phyloP scores from a whole-genome alignment of 139 green algal genomes.

The Chloropicon primus region DNA sequence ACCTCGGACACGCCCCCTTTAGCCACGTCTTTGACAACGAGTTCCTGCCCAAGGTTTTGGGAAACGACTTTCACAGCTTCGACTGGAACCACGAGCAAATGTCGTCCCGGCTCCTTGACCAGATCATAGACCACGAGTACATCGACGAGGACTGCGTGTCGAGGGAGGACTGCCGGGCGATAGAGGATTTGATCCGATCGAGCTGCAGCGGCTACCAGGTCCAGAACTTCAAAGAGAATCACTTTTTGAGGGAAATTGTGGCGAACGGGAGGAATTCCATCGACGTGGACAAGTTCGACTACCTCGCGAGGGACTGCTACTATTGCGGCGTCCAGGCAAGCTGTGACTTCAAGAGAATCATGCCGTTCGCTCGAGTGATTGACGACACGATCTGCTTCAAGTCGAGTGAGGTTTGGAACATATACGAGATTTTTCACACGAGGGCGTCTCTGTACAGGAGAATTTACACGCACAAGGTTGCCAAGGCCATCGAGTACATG shows the following conservation, averaged over 20 bases:
- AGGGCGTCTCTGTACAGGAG: constrained; percentile 49
- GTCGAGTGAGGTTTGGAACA: constrained; percentile 54
- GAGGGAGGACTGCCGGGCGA: constrained; percentile 14
- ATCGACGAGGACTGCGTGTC: constrained; percentile 8
- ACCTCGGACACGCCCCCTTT: constrained; percentile 88
- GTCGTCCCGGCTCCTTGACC: constrained; percentile 40
- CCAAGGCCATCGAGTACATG: constrained; percentile 69
- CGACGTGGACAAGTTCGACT: constrained; percentile 76
- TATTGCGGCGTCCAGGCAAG: constrained; percentile 38
- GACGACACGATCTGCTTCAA: constrained; percentile 68
- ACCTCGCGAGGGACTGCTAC: constrained; percentile 44
- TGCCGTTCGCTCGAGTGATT: constrained; percentile 39
- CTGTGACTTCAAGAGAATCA: constrained; percentile 12
- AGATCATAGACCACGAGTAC: constrained; percentile 37
- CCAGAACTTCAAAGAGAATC: constrained; percentile 1
- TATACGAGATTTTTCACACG: constrained; percentile 56
- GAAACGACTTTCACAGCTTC: background rate
- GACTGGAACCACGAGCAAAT: constrained; percentile 60
- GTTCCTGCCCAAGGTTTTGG: constrained; percentile 22
- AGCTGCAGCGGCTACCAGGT: constrained; percentile 11
- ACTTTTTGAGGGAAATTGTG: constrained; percentile 66
- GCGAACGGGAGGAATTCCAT: constrained; percentile 59
- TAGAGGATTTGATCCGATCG: constrained; percentile 25
- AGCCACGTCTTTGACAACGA: constrained; percentile 72
- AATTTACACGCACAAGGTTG: constrained; percentile 62